Evolutionary conservation across 2,329 filamentous ascomycete species (phyloP).

Genomic region (Pseudogymnoascus sp.): DNA sequence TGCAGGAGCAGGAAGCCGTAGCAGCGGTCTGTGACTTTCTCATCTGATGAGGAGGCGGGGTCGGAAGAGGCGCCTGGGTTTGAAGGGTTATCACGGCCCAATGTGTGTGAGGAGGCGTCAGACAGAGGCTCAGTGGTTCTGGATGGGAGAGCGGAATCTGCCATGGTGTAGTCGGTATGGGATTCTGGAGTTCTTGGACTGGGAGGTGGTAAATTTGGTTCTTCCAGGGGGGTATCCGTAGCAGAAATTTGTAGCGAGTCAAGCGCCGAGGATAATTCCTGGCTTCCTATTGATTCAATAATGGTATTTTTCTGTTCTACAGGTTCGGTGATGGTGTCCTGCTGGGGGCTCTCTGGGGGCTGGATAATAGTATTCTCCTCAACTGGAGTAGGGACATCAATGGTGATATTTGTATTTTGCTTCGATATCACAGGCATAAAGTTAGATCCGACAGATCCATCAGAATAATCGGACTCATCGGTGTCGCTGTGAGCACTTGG

Average conservation of each 20-base stretch:
- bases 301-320: not conserved
- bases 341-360: not conserved
- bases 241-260: not conserved
- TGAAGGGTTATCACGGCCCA: not conserved
- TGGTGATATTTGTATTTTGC: not conserved
- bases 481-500: not conserved
- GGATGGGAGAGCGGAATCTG: not conserved
- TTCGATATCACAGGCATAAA: not conserved
- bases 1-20: not conserved
- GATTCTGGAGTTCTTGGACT: not conserved
- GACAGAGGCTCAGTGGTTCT: not conserved
- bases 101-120: not conserved
- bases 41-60: not conserved
- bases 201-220: not conserved
- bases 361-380: not conserved
- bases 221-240: not conserved
- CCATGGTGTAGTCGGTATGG: not conserved
- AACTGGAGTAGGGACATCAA: not conserved
- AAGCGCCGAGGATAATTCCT: not conserved
- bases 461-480: not conserved
- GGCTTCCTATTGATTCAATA: not conserved
- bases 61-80: not conserved
- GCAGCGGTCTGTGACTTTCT: not conserved
- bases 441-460: not conserved
- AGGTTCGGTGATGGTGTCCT: not conserved